Percentiles rank a stretch among this genome's conserved stretches.
These are phyloP conservation scores for Tulasnella sp. DNA, from an alignment of 768 basidiomycete genomes.

Conservation along the genomic window DNA sequence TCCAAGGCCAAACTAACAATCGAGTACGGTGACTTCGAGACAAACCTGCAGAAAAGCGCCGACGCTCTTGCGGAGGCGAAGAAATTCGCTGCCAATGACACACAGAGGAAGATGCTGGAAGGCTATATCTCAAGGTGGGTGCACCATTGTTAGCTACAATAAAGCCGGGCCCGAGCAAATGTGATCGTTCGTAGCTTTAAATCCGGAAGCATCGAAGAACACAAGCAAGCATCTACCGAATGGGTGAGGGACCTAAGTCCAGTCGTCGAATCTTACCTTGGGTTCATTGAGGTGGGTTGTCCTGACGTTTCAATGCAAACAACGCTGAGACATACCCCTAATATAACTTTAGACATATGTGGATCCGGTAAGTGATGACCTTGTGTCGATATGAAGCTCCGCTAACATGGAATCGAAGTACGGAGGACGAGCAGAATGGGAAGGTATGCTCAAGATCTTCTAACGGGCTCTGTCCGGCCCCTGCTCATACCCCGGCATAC, in stretches of 20 bases:
- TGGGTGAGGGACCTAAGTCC: conserved; percentile 89
- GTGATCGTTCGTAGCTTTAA: conserved; percentile 50
- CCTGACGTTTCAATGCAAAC: background rate
- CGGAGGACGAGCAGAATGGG: conserved; percentile 90
- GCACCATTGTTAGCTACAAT: background rate
- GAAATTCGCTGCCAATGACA: conserved; percentile 66
- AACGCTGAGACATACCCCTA: background rate
- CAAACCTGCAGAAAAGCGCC: conserved; percentile 51
- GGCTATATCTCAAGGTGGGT: conserved; percentile 73
- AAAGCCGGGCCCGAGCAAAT: background rate
- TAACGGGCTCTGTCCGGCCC: background rate
- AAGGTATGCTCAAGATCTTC: conserved; percentile 47
- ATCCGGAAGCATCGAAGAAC: conserved; percentile 72
- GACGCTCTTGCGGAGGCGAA: conserved; percentile 64
- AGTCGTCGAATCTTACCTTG: conserved; percentile 83
- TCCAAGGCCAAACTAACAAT: conserved; percentile 52
- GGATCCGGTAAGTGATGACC: conserved; percentile 48
- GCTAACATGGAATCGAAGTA: conserved; percentile 38
- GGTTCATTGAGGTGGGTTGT: conserved; percentile 56
- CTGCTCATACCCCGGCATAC: background rate
- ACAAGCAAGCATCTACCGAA: conserved; percentile 67
- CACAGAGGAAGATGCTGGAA: conserved; percentile 69
- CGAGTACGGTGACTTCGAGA: conserved; percentile 71
- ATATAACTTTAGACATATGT: conserved; percentile 53
- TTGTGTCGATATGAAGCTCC: background rate